Base-by-base conservation (phyloP, 371 early-diverging fungal species). In the Syncephalastrum sp. region DNA sequence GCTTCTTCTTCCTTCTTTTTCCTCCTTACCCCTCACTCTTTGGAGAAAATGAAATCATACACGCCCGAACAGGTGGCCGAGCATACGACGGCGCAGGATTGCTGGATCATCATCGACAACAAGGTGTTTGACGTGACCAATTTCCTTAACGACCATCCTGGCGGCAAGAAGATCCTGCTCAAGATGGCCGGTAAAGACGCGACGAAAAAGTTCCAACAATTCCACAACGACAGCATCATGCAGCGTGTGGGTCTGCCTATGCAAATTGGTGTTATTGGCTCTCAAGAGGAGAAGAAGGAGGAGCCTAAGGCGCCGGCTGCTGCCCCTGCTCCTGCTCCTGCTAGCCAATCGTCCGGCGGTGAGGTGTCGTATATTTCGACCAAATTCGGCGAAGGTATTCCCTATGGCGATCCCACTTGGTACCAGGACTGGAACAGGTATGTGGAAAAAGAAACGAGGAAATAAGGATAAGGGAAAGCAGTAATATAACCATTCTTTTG, bases 131-230 rank as follows among this genome's bases (percentile, higher is more conserved):
- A 97, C 63, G 85, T 92, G 45, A 91, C 97, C 10, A 74, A 77
- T 21, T 98, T 95, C 63, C 50, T 96, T 50, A 78, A 83, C 53
- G 91, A 86, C 55, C 96, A 97, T 65, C 97, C 97, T 3, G 97
- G 97, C 48, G 96, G 66, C 19, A 79, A 82, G 59, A 83, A 91
- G 69, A 84, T 92, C 50, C 69, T 92, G 14, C 60, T 89, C 50
- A 90, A 89, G 70, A 86, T 89, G 41, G 94, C 90, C 19, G 97
- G 97, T 23, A 84, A 75, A 41, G 95, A 96, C 64, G 94, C 94
- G 42, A 79, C 91, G 48, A 91, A 93, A 72, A 89, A 92, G 69
- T 96, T 96, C 71, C 84, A 91, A 51, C 82, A 85, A 48, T 91
- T 94, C 69, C 95, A 96, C 73, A 87, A 87, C 24, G 68, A 63